Base-by-base conservation (phyloP, 371 early-diverging fungal genomes). In the Sporodiniella umbellata region DNA sequence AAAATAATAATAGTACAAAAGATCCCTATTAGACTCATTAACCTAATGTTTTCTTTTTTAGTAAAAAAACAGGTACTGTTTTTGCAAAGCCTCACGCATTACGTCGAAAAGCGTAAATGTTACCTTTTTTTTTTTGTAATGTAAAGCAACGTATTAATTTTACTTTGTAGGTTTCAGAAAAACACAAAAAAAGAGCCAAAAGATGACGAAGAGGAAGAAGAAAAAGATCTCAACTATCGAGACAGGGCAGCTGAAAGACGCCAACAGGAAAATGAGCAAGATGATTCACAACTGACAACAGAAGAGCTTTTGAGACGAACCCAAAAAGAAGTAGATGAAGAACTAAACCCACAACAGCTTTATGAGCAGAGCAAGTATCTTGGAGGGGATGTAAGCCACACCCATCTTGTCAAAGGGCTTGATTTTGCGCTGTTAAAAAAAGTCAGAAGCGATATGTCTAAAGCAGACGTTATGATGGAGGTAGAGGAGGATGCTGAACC, bases 221-320 rank as follows among this genome's bases (percentile, higher is more conserved):
- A 47, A 24, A 23, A 45, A 31, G 24, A 38, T 6, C 30, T 48
- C 22, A 25, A 66, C 19, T 93, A 93, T 57, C 89, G 95, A 35
- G 95, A 95, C 64, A 75, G 95, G 31, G 95, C 95, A 11, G 89
- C 89, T 1, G 95, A 95, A 68, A 83, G 95, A 49, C 81, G 94
- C 4, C 69, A 80, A 42, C 86, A 82, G 46, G 73, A 63, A 25
- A 80, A 74, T 12, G 68, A 74, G 11, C 48, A 56, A 37, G 38
- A 68, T 15, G 51, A 44, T 30, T 39, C 44, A 10, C 47, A 52
- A 19, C 31, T 48, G 3, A 60, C 61, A 7, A 58, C 66, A 3
- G 70, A 69, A 58, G 55, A 54, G n/a, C 23, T 70, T 10, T 48
- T 66, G 17, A 56, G 53, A 22, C 45, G 58, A 26, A 53, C 62